These are phyloP conservation scores for Colletotrichum cuscutae DNA, from an alignment of 2,329 filamentous ascomycete species.

Conservation along the genomic window DNA sequence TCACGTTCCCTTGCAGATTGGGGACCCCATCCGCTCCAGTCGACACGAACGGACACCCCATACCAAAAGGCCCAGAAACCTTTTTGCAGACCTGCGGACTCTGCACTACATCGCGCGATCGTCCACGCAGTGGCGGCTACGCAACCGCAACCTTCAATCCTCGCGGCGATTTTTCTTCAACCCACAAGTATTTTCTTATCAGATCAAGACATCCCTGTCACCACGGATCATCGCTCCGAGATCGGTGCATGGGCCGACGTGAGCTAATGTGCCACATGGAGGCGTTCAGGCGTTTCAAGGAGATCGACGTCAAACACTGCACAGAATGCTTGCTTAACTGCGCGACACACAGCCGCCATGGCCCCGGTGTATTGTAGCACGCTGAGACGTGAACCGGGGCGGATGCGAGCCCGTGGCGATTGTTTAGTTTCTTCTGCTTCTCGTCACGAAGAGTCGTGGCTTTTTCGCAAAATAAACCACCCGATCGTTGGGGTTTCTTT, in stretches of 20 bases:
- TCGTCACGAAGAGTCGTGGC: neutral
- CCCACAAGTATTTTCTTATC: conserved; percentile 21
- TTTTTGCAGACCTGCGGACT: neutral
- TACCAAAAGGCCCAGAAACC: conserved; percentile 8
- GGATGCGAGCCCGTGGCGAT: conserved; percentile 6
- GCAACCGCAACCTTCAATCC: neutral
- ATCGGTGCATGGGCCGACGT: conserved; percentile 22
- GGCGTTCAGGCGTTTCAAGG: conserved; percentile 32
- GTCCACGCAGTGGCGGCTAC: conserved; percentile 11
- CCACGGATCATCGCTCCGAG: conserved; percentile 24
- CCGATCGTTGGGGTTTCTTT: too few relatives aligned
- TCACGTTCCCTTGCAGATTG: conserved; percentile 23
- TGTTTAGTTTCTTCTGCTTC: neutral
- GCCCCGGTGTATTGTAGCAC: conserved; percentile 15
- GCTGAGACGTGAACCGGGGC: conserved; percentile 27
- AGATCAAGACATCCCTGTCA: conserved; percentile 31
- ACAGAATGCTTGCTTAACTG: conserved; percentile 19
- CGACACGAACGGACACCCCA: conserved; percentile 24
- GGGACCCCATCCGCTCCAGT: conserved; percentile 4
- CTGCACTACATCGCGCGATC: neutral
- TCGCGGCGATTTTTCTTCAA: conserved; percentile 25
- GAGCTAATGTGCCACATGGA: conserved; percentile 23
- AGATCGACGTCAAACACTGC: conserved; percentile 33
- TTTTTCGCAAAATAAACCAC: neutral
- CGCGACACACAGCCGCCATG: conserved; percentile 6